phyloP scores from a whole-genome alignment of 2,329 filamentous ascomycete genomes.

The Verticillium klebahnii region DNA sequence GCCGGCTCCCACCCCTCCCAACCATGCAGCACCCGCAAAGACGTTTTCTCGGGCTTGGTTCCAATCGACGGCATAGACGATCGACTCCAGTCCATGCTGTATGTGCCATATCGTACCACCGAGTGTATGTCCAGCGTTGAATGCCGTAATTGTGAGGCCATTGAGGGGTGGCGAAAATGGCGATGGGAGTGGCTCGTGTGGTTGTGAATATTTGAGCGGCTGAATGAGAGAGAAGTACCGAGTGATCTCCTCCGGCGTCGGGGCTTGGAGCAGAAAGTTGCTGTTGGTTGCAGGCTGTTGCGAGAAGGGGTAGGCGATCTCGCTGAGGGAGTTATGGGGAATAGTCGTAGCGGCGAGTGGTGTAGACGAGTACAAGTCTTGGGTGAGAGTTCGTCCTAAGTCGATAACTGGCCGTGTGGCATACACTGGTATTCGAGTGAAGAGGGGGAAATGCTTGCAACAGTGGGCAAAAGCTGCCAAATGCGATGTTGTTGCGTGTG shows the following conservation, averaged over 20 bases:
- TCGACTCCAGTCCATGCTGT: constrained; percentile 91
- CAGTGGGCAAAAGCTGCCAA: constrained; percentile 92
- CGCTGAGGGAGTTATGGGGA: constrained; percentile 66
- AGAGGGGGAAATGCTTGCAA: constrained; percentile 92
- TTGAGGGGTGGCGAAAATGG: constrained; percentile 86
- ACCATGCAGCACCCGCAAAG: constrained; percentile 87
- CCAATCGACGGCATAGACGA: constrained; percentile 98
- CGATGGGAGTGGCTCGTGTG: constrained; percentile 82
- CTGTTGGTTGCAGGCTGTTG: constrained; percentile 44
- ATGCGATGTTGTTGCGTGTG: constrained; percentile 87
- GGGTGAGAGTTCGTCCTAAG: constrained; percentile 81
- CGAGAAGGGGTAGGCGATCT: constrained; percentile 50
- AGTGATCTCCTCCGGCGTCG: constrained; percentile 83
- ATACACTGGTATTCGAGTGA: constrained; percentile 89
- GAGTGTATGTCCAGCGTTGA: constrained; percentile 92
- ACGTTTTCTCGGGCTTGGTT: constrained; percentile 97
- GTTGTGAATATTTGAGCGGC: constrained; percentile 93
- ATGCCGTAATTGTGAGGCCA: constrained; percentile 90
- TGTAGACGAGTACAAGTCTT: constrained; percentile 88
- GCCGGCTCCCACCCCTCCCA: constrained; percentile 74
- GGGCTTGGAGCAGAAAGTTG: constrained; percentile 62
- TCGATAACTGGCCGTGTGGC: constrained; percentile 92
- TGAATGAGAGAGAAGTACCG: constrained; percentile 88
- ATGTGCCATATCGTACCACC: constrained; percentile 99
- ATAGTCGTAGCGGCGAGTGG: constrained; percentile 85